Percentiles rank a stretch among this genome's conserved stretches.
Evolutionary conservation across 257 asterid genomes (phyloP).

Genomic region (Salvia hispanica): DNA sequence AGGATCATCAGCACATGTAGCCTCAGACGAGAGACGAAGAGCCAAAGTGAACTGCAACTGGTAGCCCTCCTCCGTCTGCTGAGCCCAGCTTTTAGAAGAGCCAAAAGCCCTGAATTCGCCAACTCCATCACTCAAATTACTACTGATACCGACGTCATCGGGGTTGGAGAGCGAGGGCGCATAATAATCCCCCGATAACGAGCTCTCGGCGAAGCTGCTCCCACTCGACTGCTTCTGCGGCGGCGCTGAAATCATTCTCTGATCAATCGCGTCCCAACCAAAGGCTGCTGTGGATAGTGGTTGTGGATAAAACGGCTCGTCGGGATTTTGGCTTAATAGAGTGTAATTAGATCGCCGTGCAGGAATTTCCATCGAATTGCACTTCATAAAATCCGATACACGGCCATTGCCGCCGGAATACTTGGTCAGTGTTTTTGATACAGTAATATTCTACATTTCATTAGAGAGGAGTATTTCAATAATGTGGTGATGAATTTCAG

Average conservation of each 20-base stretch:
- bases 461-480: no score
- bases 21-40: constrained; percentile 84
- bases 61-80: constrained; percentile 97
- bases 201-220: no score
- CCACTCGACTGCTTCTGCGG: constrained; percentile 66
- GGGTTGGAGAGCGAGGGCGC: constrained; percentile 62
- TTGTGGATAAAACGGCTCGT: constrained; percentile 52
- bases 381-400: constrained; percentile 41
- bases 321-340: constrained; percentile 68
- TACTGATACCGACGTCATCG: constrained; percentile 30
- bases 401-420: constrained; percentile 41
- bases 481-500: no score
- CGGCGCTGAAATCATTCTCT: constrained; percentile 57
- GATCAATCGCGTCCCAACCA: constrained; percentile 4
- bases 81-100: constrained; percentile 90
- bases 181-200: constrained; percentile 64
- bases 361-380: constrained; percentile 70
- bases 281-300: constrained; percentile 30
- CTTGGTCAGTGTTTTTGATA: constrained; percentile 25
- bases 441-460: constrained; percentile 1
- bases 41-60: constrained; percentile 93
- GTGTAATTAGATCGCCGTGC: constrained; percentile 76
- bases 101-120: constrained; percentile 40
- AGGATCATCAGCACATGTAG: constrained; percentile 80
- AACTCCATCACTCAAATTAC: constrained; percentile 46